Base-by-base conservation (phyloP, 495 filamentous ascomycete species). In the Hypoxylon lenormandii region DNA sequence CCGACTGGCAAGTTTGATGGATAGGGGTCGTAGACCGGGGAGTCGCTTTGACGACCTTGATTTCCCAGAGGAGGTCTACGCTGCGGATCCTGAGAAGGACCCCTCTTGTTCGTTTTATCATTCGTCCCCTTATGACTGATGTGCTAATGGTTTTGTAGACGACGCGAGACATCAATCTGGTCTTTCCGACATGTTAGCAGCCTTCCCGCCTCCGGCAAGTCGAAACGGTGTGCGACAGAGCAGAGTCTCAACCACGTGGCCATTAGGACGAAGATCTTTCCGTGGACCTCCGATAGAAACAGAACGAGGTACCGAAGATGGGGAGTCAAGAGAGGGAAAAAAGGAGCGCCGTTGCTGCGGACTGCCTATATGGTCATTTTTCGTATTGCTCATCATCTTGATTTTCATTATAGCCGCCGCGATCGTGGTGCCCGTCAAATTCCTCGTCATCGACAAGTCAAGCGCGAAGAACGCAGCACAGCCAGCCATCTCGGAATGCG, bases 171-270 rank as follows among this genome's bases (percentile, higher is more conserved):
- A 78, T 64, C 84, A 78, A 85, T 93, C 69, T 13, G 81, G 82
- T 4, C 82, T 98, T 43, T 94, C 92, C 13, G 93, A 96, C 72
- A 97, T 97, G 74, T 83, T 98, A 5, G 90, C 91, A 11, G 91
- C 93, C 12, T 98, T 98, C 62, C 95, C 95, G 6, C 90, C 93
- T 10, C 93, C 95, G 5, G 82, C 83, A 6, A 88, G 84, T 5
- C 87, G 86, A 16, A 84, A 72, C 55, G 78, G 78, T 50, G 63
- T 79, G 50, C 80, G 80, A 30, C 75, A 80, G 18, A 82, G 79
- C 52, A 66, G 49, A 49, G 16, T 21, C 36, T 81, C 79, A 16
- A 43, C 19, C 18, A 76, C 79, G 37, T 85, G 82, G 79, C 83
- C 82, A n/a, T 67, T 80, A 37, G 76, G 71, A 18, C 79, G 65